Base-by-base conservation (phyloP, 1,139 yeast genomes). In the Zygoascus sp. region DNA sequence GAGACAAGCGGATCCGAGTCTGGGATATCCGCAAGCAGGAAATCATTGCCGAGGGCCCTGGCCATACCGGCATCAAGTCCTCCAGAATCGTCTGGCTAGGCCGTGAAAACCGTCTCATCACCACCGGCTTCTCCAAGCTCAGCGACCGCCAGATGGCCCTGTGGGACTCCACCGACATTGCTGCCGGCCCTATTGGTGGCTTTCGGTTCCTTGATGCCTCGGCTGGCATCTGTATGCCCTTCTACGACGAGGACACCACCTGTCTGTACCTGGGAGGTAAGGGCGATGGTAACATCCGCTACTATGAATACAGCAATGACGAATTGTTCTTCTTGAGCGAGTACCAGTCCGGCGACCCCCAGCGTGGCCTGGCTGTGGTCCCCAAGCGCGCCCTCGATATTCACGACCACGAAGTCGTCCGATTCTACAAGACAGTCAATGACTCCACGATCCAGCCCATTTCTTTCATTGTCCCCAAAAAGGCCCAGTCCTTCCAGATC, bases 271-370 rank as follows among this genome's bases (percentile, higher is more conserved):
- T 92, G 54, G 97, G 96, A 32, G 98, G 98, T 57, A 92, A 92
- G 67, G 99, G 98, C 64, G 98, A 92, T 65, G 97, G 98, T 60
- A 92, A 92, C 65, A 88, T 92, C 62, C 86, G 97, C 61, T 90
- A 90, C 68, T 89, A 73, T 62, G 97, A 92, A 68, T 87, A 77
- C 63, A 65, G 62, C 20, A 80, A 84, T 58, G 97, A 92, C 61
- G 83, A 80, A 57, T 73, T 92, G 52, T 80, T 74, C 66, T 89
- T 86, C 56, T 71, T 92, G 53, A 85, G 96, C 5, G 96, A 90
- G 65, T 92, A 77, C 65, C 81, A 83, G 50, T 88, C 97, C 2
- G 78, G 81, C 5, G 95, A 88, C 43, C 95, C 98, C 2, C 98
- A 92, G 73, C 83, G 98, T 66, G 99, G 99, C 1, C 82, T 90